Conservation (phyloP, 2,329 filamentous ascomycete species). For the Aphanocladium album region DNA sequence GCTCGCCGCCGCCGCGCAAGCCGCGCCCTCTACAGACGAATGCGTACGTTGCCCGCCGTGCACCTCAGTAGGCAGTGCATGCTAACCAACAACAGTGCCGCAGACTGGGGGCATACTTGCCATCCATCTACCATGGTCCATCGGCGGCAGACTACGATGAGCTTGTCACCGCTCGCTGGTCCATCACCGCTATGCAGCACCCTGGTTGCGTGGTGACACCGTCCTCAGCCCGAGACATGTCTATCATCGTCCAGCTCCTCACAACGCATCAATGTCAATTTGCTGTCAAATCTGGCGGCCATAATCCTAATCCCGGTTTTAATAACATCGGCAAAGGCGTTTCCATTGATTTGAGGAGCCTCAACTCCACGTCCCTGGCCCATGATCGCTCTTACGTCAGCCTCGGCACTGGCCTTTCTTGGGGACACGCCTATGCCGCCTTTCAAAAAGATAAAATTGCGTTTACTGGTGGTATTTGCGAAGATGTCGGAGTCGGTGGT, state of each 20-base stretch:
- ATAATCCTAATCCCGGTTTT: constrained; percentile 38
- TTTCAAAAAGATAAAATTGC: constrained; percentile 34
- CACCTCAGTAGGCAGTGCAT: not conserved
- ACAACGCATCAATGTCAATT: constrained; percentile 27
- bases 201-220: constrained; percentile 12
- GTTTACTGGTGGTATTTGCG: constrained; percentile 36
- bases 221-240: not conserved
- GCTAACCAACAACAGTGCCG: constrained; percentile 11
- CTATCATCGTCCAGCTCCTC: constrained; percentile 13
- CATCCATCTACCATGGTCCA: constrained; percentile 7
- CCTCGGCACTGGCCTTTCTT: constrained; percentile 38
- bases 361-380: constrained; percentile 31
- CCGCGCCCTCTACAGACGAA: not conserved
- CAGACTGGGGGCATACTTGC: not conserved
- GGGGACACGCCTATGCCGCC: constrained; percentile 35
- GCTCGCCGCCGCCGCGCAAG: not conserved
- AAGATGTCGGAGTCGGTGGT: constrained; percentile 39
- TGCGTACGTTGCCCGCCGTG: not conserved
- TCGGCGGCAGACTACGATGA: constrained; percentile 7
- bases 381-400: constrained; percentile 29
- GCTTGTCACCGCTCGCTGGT: constrained; percentile 8
- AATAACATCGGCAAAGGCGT: constrained; percentile 35
- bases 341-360: constrained; percentile 33
- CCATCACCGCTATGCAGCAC: constrained; percentile 10
- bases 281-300: constrained; percentile 44